Percentiles rank a stretch among this genome's conserved stretches.
These are phyloP conservation scores for Imleria badia DNA, from an alignment of 768 basidiomycete genomes.

Conservation along the genomic window DNA sequence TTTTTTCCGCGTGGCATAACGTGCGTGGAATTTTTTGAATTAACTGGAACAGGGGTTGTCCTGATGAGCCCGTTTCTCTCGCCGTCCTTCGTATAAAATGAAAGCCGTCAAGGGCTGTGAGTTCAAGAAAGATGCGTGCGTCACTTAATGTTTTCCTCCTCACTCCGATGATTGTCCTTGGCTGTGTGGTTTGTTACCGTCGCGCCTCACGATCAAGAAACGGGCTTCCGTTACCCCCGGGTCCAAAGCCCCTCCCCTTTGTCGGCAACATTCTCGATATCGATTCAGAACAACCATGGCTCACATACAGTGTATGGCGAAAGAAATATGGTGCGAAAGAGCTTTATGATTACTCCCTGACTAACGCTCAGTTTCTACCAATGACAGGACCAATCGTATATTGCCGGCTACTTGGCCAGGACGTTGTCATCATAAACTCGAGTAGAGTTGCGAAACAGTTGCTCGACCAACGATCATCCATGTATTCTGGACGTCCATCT, in stretches of 20 bases:
- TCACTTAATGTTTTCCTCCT: constrained; percentile 9
- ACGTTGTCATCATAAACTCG: constrained; percentile 29
- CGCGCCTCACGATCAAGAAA: constrained; percentile 7
- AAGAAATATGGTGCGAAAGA: constrained; percentile 27
- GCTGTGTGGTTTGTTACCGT: constrained; percentile 9
- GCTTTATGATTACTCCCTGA: background rate
- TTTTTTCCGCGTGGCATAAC: constrained; percentile 9
- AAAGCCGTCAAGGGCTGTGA: background rate
- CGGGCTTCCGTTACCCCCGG: constrained; percentile 20
- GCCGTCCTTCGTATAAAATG: constrained; percentile 18
- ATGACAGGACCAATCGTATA: constrained; percentile 30
- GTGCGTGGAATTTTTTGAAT: background rate
- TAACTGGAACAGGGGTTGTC: constrained; percentile 13
- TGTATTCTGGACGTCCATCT: constrained; percentile 30
- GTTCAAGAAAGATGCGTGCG: constrained; percentile 12
- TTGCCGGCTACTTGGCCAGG: constrained; percentile 26
- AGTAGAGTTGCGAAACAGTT: constrained; percentile 24
- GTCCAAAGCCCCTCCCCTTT: constrained; percentile 22
- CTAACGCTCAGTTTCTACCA: background rate
- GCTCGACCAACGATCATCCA: constrained; percentile 30
- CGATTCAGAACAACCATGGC: constrained; percentile 22
- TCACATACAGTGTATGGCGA: constrained; percentile 29
- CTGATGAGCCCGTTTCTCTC: constrained; percentile 3
- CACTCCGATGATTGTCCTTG: constrained; percentile 1
- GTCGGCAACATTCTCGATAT: constrained; percentile 28